These are phyloP conservation scores for Aphanomyces stellatus DNA, from an alignment of 352 stramenopile species.

Conservation along the genomic window DNA sequence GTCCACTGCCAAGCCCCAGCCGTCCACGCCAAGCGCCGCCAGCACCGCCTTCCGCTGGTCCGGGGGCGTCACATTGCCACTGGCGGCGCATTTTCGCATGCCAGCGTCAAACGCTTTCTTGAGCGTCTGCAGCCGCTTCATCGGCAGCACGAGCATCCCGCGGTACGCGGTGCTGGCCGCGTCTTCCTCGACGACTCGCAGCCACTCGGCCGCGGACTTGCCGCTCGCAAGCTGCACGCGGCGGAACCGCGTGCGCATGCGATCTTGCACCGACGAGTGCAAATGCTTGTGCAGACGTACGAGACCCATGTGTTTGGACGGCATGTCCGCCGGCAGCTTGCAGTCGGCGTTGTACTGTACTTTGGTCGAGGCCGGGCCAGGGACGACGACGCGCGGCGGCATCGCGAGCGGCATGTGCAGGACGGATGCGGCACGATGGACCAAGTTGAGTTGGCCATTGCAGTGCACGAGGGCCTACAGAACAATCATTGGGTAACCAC, in stretches of 20 bases:
- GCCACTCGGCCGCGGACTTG: slow-evolving; percentile 13
- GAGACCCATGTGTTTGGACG: not conserved
- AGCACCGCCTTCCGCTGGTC: not conserved
- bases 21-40: not conserved
- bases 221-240: not conserved
- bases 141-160: not conserved
- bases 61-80: not conserved
- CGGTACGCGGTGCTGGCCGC: not conserved
- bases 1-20: not conserved
- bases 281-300: slow-evolving; percentile 10
- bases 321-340: not conserved
- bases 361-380: too few relatives aligned
- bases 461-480: not conserved
- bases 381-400: too few relatives aligned
- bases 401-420: not conserved
- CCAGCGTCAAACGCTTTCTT: not conserved
- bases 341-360: too few relatives aligned
- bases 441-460: not conserved
- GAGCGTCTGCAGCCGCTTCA: slow-evolving; percentile 2
- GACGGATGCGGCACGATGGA: not conserved
- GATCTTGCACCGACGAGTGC: not conserved
- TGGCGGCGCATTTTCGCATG: not conserved
- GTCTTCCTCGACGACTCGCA: not conserved
- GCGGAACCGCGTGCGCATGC: not conserved
- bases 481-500: not conserved